A percentile compares a stretch with the other conserved stretches of the same genome.
Conservation (phyloP, 2,329 filamentous ascomycete species). For the Chalaropsis ovoidea region DNA sequence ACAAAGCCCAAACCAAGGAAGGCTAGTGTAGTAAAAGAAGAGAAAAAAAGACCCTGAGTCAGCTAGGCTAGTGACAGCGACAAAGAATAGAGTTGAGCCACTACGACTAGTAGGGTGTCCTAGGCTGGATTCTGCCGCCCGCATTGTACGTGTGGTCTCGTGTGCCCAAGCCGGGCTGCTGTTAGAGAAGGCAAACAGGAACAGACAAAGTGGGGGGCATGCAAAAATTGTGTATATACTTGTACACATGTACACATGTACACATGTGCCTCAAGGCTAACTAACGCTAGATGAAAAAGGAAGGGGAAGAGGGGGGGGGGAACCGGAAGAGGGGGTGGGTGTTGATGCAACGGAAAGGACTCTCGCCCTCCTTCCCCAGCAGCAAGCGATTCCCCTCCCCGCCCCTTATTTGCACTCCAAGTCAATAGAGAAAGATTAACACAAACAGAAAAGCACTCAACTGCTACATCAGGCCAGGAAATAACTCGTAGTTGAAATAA, state of each 20-base stretch:
- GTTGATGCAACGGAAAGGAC: constrained; percentile 9
- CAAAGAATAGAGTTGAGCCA: constrained; percentile 10
- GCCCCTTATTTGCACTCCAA: background rate
- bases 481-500: constrained; percentile 9
- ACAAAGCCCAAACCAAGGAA: background rate
- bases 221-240: background rate
- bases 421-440: background rate
- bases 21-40: background rate
- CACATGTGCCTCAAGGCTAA: constrained; percentile 5
- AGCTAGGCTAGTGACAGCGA: background rate
- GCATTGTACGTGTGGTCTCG: background rate
- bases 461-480: background rate
- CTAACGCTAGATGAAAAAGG: background rate
- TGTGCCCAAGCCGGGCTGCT: background rate
- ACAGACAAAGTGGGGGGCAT: background rate
- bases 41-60: background rate
- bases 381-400: background rate
- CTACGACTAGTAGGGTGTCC: background rate
- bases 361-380: background rate
- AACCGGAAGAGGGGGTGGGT: background rate
- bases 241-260: background rate
- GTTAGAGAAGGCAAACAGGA: background rate
- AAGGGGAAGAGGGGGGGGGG: background rate
- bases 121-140: background rate
- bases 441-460: constrained; percentile 5